Evolutionary conservation across 2,329 filamentous ascomycete genomes (phyloP), one percentile per base, ranked within the genome.

Genomic region (Golovinomyces cichoracearum): DNA sequence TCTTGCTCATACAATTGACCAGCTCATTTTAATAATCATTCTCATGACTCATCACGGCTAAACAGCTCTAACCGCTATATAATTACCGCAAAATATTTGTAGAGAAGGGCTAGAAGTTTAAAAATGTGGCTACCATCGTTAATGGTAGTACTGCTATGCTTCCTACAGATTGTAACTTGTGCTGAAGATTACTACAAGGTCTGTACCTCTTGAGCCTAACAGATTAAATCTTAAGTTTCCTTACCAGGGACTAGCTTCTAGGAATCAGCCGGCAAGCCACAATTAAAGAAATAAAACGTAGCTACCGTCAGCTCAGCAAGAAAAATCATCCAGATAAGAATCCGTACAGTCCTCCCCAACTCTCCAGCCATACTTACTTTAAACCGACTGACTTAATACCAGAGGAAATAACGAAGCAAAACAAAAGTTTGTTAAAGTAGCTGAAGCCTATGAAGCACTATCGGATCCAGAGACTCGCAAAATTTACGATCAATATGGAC

Each of bases 261-360:
- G 84, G 81, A 49, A 66, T 98, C 53, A 73, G 79, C 59, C 84
- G 76, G 59, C 70, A 78, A 51, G 88, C 88, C 15, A 78, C 75
- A 44, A 85, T 93, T 48, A 78, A 78, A 59, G 80, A 95, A 58
- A 80, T 98, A 62, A 98, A 98, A 65, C 81, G 82, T 42, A 86
- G 90, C 21, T 98, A 98, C 65, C 76, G 86, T 51, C 78, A 76
- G 51, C 70, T 98, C 10, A 92, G 83, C 68, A 95, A 95, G 65
- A 93, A 92, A 63, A 94, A 74, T 63, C 90, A 98, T 61, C 90
- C 90, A 3, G 90, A 98, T 65, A 98, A 98, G 73, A 95, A 95
- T 58, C 85, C 88, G 80, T 90, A 73, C 58, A 80, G 15, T 47
- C 49, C 42, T 45, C 46, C 12, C 13, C 40, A n/a, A 23, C n/a